Conservation (phyloP, 306 rosid species). For the Luffa acutangula region DNA sequence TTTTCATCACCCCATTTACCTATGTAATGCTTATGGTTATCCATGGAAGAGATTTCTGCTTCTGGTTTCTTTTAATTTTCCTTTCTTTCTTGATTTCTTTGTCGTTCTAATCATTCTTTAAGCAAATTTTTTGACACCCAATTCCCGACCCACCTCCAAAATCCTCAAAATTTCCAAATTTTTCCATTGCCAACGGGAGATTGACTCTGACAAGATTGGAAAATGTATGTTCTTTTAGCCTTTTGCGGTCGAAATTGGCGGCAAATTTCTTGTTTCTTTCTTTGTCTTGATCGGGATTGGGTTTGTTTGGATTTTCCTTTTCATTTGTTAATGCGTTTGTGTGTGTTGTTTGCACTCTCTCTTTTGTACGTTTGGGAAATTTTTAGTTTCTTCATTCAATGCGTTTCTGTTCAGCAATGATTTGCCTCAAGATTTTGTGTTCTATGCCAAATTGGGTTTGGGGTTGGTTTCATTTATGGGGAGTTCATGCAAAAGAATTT, state of each 20-base stretch:
- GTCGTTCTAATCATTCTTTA: neutral
- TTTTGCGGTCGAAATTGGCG: neutral
- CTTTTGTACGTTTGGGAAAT: neutral
- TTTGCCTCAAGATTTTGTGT: neutral
- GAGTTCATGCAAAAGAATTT: neutral
- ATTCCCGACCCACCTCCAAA: neutral
- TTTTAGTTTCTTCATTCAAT: neutral
- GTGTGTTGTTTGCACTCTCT: neutral
- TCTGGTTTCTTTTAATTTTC: conserved; percentile 4
- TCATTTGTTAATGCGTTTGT: neutral
- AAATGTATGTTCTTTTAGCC: conserved; percentile 1
- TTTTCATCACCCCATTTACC: conserved; percentile 9
- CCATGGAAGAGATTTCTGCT: conserved; percentile 9
- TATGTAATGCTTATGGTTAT: conserved; percentile 25
- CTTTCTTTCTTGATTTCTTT: conserved; percentile 5
- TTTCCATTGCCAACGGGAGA: neutral
- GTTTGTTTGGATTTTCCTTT: neutral
- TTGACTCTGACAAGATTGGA: neutral
- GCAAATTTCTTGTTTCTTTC: neutral
- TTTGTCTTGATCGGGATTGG: conserved; percentile 1
- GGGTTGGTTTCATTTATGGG: neutral
- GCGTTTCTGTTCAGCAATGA: neutral
- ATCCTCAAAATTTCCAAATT: neutral
- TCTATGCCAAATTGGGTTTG: neutral
- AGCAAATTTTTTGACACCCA: neutral